phyloP scores from a whole-genome alignment of 2,329 filamentous ascomycete genomes.

The Fusarium tanahbumbuense region DNA sequence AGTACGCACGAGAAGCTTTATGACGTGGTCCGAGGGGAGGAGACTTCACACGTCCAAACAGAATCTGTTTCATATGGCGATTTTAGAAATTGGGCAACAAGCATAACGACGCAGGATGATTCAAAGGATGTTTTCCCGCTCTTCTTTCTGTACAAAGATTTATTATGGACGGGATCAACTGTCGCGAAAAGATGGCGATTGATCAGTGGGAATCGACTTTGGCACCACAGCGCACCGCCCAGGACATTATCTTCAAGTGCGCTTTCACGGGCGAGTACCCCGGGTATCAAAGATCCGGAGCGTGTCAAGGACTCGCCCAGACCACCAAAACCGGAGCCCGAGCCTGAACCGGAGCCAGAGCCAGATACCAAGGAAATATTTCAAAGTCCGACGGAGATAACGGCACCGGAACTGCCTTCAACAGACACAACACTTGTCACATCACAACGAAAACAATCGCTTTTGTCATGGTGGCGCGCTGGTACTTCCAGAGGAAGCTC shows the following conservation, averaged over 20 bases:
- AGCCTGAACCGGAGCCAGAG: neutral
- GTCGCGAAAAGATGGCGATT: slow-evolving; percentile 54
- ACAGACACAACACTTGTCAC: slow-evolving; percentile 7
- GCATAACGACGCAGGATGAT: slow-evolving; percentile 57
- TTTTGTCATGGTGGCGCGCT: slow-evolving; percentile 1
- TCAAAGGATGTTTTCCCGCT: slow-evolving; percentile 59
- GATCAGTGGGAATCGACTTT: slow-evolving; percentile 56
- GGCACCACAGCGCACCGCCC: slow-evolving; percentile 30
- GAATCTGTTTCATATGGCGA: slow-evolving; percentile 44
- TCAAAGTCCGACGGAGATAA: neutral
- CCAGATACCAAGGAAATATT: neutral
- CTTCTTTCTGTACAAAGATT: slow-evolving; percentile 51
- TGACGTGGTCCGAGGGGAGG: slow-evolving; percentile 46
- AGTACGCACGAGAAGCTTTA: slow-evolving; percentile 49
- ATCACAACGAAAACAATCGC: neutral
- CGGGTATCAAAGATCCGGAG: neutral
- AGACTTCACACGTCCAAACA: neutral
- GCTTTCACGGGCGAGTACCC: neutral
- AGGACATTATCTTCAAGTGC: slow-evolving; percentile 7
- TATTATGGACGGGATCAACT: slow-evolving; percentile 55
- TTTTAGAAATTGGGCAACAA: slow-evolving; percentile 56
- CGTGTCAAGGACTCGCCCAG: neutral
- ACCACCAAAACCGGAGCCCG: neutral
- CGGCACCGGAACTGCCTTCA: neutral
- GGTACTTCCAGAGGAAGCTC: slow-evolving; percentile 42